A percentile compares a stretch with the other conserved stretches of the same genome.
These are phyloP conservation scores for Suhomyces taliae DNA, from an alignment of 1,139 yeast genomes.

Conservation along the genomic window DNA sequence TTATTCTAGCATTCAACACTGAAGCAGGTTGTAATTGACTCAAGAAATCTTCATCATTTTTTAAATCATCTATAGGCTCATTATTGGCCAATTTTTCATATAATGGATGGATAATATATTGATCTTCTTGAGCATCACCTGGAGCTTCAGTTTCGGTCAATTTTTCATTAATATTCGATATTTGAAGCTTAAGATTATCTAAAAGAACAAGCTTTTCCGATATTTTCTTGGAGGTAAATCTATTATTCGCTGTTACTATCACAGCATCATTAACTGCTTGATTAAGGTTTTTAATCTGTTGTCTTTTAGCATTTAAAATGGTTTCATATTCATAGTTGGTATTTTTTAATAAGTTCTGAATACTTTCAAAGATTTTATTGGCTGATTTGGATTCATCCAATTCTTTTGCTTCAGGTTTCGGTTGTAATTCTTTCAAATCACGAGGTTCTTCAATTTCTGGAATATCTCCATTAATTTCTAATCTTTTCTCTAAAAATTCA, in stretches of 20 bases:
- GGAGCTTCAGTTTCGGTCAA: constrained; percentile 27
- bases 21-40: constrained; percentile 57
- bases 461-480: constrained; percentile 23
- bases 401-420: constrained; percentile 10
- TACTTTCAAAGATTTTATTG: constrained; percentile 39
- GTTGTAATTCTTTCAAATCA: constrained; percentile 11
- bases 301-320: constrained; percentile 37
- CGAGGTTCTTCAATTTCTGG: constrained; percentile 24
- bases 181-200: constrained; percentile 46
- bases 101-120: constrained; percentile 65
- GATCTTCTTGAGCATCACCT: constrained; percentile 29
- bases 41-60: constrained; percentile 24
- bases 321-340: constrained; percentile 44
- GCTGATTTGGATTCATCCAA: constrained; percentile 22
- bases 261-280: constrained; percentile 44
- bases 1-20: constrained; percentile 71
- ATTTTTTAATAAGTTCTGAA: constrained; percentile 40
- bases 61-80: constrained; percentile 30
- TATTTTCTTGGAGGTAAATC: constrained; percentile 39
- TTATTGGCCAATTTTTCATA: constrained; percentile 48
- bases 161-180: constrained; percentile 43
- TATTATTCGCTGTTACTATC: constrained; percentile 46
- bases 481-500: constrained; percentile 33
- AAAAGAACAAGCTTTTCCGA: constrained; percentile 38
- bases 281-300: constrained; percentile 39